Base-by-base conservation (phyloP, 352 stramenopile species). In the Peronospora belbahrii region DNA sequence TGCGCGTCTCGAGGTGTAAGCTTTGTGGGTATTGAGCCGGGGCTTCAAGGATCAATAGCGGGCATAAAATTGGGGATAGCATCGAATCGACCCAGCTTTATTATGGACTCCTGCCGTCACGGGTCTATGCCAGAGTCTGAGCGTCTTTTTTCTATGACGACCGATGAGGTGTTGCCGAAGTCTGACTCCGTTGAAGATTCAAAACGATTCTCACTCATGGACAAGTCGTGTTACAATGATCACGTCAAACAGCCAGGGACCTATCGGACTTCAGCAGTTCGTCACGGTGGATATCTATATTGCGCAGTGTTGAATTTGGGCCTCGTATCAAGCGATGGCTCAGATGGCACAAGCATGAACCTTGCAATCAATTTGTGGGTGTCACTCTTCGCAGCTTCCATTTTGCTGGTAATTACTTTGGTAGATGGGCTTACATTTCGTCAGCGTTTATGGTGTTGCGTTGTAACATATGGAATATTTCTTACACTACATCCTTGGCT, bases 401-500 rank as follows among this genome's bases (percentile, higher is more conserved):
- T 81, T 41, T 43, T 85, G 25, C 43, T 83, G 2, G 59, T 67
- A 14, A 66, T 74, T 17, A 58, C 56, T 37, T 42, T 85, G 9
- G 50, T 63, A 10, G 62, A 85, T 17, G 51, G 58, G 1, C 60
- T 78, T 17, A 62, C 65, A 7, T 50, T 79, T n/a, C 50, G 67
- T 25, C 60, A 80, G 19, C 73, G 73, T 9, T 30, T 74, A 28
- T 62, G 44, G 9, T 65, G 56, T 46, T 75, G 72, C 43, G 52
- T 74, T 3, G 58, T 53, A 9, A 65, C 67, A 15, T 85, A 81
- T 40, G 67, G 62, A 13, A 48, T 74, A 25, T 82, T 83, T 52
- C 38, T 85, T 15, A 60, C 55, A 13, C 42, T 85, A 5, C 73
- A 85, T 25, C 73, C 70, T 20, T 78, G 70, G 66, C 56, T 82